These are phyloP conservation scores for Spinellus fusiger DNA, from an alignment of 192 early-diverging fungal species.

Conservation along the genomic window DNA sequence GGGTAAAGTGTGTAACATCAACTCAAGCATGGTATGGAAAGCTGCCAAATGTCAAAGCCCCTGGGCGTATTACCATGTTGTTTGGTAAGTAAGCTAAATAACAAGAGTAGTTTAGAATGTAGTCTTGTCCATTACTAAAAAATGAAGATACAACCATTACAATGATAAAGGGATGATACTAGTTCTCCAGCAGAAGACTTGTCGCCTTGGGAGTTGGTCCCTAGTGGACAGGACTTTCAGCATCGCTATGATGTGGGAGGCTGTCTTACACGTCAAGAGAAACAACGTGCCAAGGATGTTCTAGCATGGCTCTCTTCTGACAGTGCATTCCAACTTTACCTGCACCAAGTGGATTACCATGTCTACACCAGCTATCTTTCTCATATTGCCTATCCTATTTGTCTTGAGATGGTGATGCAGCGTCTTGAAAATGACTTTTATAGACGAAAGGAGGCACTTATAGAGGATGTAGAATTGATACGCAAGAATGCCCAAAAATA, in stretches of 20 bases:
- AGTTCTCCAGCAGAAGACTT: conserved; percentile 29
- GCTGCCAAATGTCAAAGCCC: conserved; percentile 34
- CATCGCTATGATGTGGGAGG: conserved; percentile 10
- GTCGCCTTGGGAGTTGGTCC: conserved; percentile 43
- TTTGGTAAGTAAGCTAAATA: conserved; percentile 33
- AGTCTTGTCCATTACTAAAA: neutral
- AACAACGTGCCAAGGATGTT: conserved; percentile 36
- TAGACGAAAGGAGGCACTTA: conserved; percentile 51
- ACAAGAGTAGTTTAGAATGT: neutral
- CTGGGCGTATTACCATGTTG: conserved; percentile 46
- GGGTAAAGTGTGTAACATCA: conserved; percentile 47
- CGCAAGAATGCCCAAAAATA: conserved; percentile 61
- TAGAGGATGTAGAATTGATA: conserved; percentile 63
- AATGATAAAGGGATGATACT: conserved; percentile 17
- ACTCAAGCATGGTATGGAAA: conserved; percentile 36
- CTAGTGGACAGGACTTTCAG: conserved; percentile 7
- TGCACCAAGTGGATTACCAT: conserved; percentile 53
- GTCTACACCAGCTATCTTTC: conserved; percentile 59
- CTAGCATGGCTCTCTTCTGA: conserved; percentile 33
- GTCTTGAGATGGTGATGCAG: conserved; percentile 52
- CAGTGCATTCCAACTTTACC: conserved; percentile 50
- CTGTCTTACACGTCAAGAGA: neutral
- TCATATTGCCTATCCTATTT: conserved; percentile 66
- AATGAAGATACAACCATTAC: too few species aligned
- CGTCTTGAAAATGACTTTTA: conserved; percentile 56